Evolutionary conservation across 2,329 filamentous ascomycete species (phyloP).

Genomic region (Stagonosporopsis cucurbitacearum): DNA sequence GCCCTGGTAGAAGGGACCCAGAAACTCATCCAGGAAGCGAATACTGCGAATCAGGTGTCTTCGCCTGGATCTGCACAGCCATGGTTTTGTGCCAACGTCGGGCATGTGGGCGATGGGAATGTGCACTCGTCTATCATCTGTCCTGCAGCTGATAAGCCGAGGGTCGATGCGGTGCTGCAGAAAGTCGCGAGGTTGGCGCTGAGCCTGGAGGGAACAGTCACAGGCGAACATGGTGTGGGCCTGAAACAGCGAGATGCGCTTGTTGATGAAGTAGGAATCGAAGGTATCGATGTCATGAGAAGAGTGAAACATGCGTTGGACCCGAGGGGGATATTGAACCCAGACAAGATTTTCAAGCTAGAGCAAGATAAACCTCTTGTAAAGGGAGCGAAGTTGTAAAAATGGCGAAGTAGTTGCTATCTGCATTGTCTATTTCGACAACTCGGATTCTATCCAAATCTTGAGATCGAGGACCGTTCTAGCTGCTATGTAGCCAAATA

Average conservation of each 20-base stretch:
- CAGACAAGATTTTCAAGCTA: constrained; percentile 66
- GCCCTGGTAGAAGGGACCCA: constrained; percentile 78
- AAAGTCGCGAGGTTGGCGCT: constrained; percentile 80
- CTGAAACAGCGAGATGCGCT: constrained; percentile 83
- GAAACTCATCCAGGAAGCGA: constrained; percentile 60
- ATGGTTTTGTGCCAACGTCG: constrained; percentile 61
- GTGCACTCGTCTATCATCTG: constrained; percentile 46
- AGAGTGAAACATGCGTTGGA: constrained; percentile 81
- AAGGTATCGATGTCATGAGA: constrained; percentile 79
- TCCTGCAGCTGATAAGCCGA: constrained; percentile 28
- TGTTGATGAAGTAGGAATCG: constrained; percentile 74
- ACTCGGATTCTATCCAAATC: neutral
- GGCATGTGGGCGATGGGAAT: constrained; percentile 71
- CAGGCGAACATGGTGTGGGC: constrained; percentile 83
- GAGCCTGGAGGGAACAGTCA: constrained; percentile 82
- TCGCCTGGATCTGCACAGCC: constrained; percentile 2
- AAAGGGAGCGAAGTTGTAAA: constrained; percentile 1
- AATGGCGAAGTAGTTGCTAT: too few species aligned
- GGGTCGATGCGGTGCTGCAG: constrained; percentile 35
- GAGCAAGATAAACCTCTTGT: constrained; percentile 27
- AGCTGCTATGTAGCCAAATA: neutral
- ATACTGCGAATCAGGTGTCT: neutral
- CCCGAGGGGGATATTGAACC: constrained; percentile 69
- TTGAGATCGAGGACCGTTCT: neutral
- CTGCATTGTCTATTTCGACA: neutral